Percentiles rank a stretch among this genome's conserved stretches.
These are phyloP conservation scores for Kwoniella botswanensis DNA, from an alignment of 768 basidiomycete species.

Conservation along the genomic window DNA sequence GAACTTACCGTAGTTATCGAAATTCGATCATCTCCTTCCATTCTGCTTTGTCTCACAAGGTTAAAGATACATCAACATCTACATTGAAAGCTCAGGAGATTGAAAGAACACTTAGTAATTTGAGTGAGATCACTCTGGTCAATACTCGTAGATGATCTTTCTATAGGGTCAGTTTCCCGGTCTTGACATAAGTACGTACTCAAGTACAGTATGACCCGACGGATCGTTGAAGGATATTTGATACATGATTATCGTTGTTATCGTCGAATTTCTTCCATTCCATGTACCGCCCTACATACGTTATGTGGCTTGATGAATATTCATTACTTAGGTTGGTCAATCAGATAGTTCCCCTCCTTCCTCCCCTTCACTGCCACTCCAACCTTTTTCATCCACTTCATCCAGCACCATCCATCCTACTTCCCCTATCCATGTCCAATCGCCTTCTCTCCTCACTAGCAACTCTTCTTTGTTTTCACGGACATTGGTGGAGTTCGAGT, in stretches of 20 bases:
- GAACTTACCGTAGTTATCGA: constrained; percentile 21
- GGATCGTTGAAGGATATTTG: not conserved
- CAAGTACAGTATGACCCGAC: not conserved
- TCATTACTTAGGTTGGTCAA: not conserved
- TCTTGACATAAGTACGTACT: too few relatives aligned
- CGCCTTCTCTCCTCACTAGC: constrained; percentile 10
- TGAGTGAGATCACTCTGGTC: constrained; percentile 24
- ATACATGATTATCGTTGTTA: not conserved
- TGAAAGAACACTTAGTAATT: constrained; percentile 12
- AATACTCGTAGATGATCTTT: not conserved
- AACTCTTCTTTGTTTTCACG: not conserved
- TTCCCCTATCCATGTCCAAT: constrained; percentile 21
- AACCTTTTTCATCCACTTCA: constrained; percentile 3
- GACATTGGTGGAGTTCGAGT: not conserved
- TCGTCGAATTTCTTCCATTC: not conserved
- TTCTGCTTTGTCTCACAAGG: constrained; percentile 22
- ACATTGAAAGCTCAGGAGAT: constrained; percentile 1
- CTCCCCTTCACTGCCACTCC: not conserved
- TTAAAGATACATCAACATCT: not conserved
- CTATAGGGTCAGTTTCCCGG: too few relatives aligned
- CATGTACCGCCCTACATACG: too few relatives aligned
- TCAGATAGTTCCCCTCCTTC: not conserved
- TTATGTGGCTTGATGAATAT: too few relatives aligned
- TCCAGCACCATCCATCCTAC: constrained; percentile 23
- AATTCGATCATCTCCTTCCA: constrained; percentile 41